Percentiles rank a stretch among this genome's conserved stretches.
Evolutionary conservation across 1,284 basidiomycete species (phyloP).

Genomic region (Marasmius fiardii): DNA sequence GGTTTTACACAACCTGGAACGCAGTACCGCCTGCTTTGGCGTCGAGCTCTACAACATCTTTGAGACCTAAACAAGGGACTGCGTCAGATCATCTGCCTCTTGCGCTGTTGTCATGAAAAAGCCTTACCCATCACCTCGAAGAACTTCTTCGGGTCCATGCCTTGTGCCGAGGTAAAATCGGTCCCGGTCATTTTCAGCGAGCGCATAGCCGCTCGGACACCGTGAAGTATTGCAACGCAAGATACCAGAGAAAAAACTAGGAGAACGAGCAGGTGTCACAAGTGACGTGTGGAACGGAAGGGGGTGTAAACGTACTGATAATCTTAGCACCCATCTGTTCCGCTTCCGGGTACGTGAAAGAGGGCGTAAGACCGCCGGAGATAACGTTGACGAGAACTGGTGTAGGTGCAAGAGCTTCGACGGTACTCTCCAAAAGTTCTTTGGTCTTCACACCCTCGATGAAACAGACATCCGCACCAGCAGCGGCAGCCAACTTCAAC

Average conservation of each 20-base stretch:
- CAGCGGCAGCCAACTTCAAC: conserved; percentile 68
- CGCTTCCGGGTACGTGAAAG: conserved; percentile 66
- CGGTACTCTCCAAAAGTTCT: conserved; percentile 61
- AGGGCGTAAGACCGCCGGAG: conserved; percentile 72
- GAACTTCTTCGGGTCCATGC: conserved; percentile 76
- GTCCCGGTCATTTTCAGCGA: conserved; percentile 75
- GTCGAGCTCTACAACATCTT: conserved; percentile 56
- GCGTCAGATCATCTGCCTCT: not conserved
- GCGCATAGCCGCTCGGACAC: conserved; percentile 68
- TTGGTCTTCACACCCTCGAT: conserved; percentile 78
- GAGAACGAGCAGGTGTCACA: not conserved
- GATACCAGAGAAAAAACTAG: conserved; percentile 72
- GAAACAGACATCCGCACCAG: conserved; percentile 82
- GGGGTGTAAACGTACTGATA: conserved; percentile 49
- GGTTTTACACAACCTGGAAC: conserved; percentile 42
- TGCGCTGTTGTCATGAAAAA: not conserved
- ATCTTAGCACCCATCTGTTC: conserved; percentile 71
- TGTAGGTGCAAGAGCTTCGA: conserved; percentile 65
- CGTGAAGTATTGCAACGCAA: conserved; percentile 71
- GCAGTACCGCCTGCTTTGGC: conserved; percentile 55
- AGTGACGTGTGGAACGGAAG: not conserved
- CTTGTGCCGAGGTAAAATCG: conserved; percentile 62
- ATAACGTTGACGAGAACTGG: conserved; percentile 78
- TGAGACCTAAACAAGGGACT: conserved; percentile 38
- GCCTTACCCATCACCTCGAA: conserved; percentile 68